phyloP scores from a whole-genome alignment of 495 filamentous ascomycete genomes.

The Penicillium turbatum region DNA sequence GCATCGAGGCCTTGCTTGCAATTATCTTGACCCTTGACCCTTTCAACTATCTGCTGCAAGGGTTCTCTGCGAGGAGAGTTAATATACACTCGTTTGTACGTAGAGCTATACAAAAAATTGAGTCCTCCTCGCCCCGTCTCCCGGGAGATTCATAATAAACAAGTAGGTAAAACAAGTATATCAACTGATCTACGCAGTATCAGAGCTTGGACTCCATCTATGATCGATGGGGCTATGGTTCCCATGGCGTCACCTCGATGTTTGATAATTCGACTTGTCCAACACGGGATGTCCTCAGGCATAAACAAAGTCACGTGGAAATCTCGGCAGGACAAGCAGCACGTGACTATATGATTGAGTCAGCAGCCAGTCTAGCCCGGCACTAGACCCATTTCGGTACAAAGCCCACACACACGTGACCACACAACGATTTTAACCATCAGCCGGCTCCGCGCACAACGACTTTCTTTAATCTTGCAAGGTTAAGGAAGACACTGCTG shows the following conservation, averaged over 20 bases:
- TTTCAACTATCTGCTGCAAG: conserved; percentile 19
- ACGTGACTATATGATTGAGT: background rate
- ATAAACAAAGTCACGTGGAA: background rate
- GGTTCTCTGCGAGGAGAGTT: conserved; percentile 21
- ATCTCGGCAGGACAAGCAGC: no score
- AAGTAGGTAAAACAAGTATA: background rate
- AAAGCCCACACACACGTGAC: conserved; percentile 33
- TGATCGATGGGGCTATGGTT: conserved; percentile 5
- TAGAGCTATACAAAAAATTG: background rate
- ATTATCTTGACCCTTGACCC: background rate
- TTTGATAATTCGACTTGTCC: conserved; percentile 7
- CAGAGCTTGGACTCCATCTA: conserved; percentile 7
- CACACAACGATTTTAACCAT: conserved; percentile 48
- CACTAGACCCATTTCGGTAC: background rate
- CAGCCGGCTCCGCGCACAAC: conserved; percentile 25
- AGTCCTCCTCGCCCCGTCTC: conserved; percentile 17
- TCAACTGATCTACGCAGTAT: conserved; percentile 6
- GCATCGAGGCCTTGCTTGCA: conserved; percentile 10
- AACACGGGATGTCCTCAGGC: conserved; percentile 17
- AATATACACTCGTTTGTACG: background rate
- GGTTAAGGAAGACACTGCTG: conserved; percentile 57
- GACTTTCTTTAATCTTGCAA: conserved; percentile 38
- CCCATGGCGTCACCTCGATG: conserved; percentile 4
- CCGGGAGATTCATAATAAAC: conserved; percentile 17
- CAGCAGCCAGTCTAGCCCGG: background rate